phyloP scores from a whole-genome alignment of 1,284 basidiomycete genomes.

The Moesziomyces parantarcticus region DNA sequence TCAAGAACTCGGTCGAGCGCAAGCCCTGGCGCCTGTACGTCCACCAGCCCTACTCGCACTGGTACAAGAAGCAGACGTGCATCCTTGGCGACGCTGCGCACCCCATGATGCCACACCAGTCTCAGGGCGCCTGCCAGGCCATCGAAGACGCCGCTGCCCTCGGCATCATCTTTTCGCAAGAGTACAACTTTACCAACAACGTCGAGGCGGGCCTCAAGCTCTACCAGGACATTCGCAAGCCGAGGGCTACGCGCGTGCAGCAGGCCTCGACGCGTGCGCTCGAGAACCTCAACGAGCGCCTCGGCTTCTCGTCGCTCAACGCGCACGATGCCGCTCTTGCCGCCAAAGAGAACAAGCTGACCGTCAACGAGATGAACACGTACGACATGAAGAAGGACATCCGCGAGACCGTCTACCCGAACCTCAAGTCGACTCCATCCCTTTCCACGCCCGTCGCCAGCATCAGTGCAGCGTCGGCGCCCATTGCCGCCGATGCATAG shows the following conservation, averaged over 20 bases:
- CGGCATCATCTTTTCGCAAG: constrained; percentile 36
- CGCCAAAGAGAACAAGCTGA: constrained; percentile 67
- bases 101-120: constrained; percentile 52
- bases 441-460: background rate
- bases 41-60: constrained; percentile 67
- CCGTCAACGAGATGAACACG: constrained; percentile 57
- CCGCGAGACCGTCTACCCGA: constrained; percentile 26
- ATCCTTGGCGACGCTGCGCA: constrained; percentile 65
- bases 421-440: constrained; percentile 2
- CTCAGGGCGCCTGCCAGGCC: constrained; percentile 47
- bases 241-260: constrained; percentile 69
- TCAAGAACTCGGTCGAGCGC: constrained; percentile 60
- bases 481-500: constrained; percentile 35
- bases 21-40: constrained; percentile 69
- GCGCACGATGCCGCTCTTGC: constrained; percentile 66
- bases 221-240: constrained; percentile 69
- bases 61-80: constrained; percentile 63
- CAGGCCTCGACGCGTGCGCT: constrained; percentile 65
- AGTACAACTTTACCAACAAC: constrained; percentile 62
- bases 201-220: constrained; percentile 62
- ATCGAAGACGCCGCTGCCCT: constrained; percentile 48
- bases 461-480: constrained; percentile 10
- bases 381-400: constrained; percentile 53
- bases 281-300: constrained; percentile 69
- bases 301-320: constrained; percentile 67